A percentile compares a stretch with the other conserved stretches of the same genome.
These are phyloP conservation scores for Apiotrichum akiyoshidainum DNA, from an alignment of 1,284 basidiomycete species.

Conservation along the genomic window DNA sequence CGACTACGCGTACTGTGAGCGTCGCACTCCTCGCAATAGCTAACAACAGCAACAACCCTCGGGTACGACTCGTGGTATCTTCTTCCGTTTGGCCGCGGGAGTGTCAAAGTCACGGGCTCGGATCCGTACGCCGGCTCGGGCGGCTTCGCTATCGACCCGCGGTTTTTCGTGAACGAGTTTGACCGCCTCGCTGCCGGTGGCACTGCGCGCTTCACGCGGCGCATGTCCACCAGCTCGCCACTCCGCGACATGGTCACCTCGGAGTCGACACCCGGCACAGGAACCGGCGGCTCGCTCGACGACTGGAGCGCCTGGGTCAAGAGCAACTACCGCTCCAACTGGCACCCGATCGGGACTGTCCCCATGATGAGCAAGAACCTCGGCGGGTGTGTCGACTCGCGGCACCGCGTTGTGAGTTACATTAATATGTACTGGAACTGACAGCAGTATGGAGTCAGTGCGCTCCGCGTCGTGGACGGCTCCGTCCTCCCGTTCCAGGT, in stretches of 20 bases:
- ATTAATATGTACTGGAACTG: no score
- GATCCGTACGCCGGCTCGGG: conserved; percentile 29
- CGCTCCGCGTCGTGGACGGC: conserved; percentile 55
- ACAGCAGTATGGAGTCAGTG: conserved; percentile 46
- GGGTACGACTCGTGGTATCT: conserved; percentile 49
- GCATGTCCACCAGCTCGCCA: conserved; percentile 18
- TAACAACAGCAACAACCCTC: conserved; percentile 18
- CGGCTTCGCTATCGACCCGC: conserved; percentile 37
- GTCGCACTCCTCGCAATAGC: background rate
- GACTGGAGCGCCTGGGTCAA: conserved; percentile 48
- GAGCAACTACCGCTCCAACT: conserved; percentile 36
- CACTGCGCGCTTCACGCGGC: conserved; percentile 25
- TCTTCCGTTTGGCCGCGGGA: conserved; percentile 46
- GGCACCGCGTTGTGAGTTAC: conserved; percentile 50
- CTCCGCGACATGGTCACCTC: conserved; percentile 24
- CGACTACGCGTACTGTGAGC: conserved; percentile 35
- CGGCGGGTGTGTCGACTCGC: conserved; percentile 58
- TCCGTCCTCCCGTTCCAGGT: conserved; percentile 54
- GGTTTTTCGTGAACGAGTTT: conserved; percentile 47
- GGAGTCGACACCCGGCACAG: conserved; percentile 46
- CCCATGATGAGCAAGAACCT: conserved; percentile 61
- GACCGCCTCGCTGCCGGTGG: conserved; percentile 30
- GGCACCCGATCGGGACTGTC: conserved; percentile 59
- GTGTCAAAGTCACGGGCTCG: conserved; percentile 37
- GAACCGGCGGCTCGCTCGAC: conserved; percentile 34